Percentiles rank a stretch among this genome's conserved stretches.
Evolutionary conservation across 768 basidiomycete species (phyloP).

Genomic region (Porphyrellus cyaneotinctus): DNA sequence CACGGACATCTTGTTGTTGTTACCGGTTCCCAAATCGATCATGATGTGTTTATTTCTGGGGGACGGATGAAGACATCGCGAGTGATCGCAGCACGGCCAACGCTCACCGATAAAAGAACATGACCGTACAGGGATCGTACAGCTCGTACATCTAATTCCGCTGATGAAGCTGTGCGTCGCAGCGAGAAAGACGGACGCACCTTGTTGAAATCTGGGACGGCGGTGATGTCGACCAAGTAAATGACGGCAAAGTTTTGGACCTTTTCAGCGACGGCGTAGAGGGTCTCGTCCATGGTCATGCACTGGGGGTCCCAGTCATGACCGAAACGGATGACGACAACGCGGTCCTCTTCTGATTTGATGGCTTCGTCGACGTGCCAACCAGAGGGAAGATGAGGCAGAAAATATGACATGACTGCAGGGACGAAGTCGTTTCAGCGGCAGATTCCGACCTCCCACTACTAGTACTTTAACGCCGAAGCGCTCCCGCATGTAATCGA

Average conservation of each 20-base stretch:
- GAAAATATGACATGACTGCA: slow-evolving; percentile 77
- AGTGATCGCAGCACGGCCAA: not conserved
- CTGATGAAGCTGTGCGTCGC: not conserved
- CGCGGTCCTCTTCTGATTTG: slow-evolving; percentile 93
- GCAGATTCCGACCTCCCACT: not conserved
- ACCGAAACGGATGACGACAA: slow-evolving; percentile 92
- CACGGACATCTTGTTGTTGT: slow-evolving; percentile 97
- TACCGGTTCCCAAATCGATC: slow-evolving; percentile 99
- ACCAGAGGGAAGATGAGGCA: slow-evolving; percentile 83
- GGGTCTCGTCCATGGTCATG: slow-evolving; percentile 99
- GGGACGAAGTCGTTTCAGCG: not conserved
- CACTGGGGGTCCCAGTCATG: slow-evolving; percentile 92
- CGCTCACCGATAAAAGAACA: slow-evolving; percentile 95
- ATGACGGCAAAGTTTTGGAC: slow-evolving; percentile 99
- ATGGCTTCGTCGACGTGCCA: slow-evolving; percentile 99
- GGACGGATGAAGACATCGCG: not conserved
- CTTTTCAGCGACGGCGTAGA: slow-evolving; percentile 88
- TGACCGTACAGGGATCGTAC: slow-evolving; percentile 95
- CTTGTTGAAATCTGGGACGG: slow-evolving; percentile 99
- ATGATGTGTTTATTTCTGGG: slow-evolving; percentile 96
- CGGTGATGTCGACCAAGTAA: slow-evolving; percentile 91
- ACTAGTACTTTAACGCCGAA: no score
- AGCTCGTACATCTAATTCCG: slow-evolving; percentile 88
- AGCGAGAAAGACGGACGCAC: slow-evolving; percentile 23
- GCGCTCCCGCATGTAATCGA: no score